Conservation (phyloP, 2,329 filamentous ascomycete genomes). For the Exophiala sp. region DNA sequence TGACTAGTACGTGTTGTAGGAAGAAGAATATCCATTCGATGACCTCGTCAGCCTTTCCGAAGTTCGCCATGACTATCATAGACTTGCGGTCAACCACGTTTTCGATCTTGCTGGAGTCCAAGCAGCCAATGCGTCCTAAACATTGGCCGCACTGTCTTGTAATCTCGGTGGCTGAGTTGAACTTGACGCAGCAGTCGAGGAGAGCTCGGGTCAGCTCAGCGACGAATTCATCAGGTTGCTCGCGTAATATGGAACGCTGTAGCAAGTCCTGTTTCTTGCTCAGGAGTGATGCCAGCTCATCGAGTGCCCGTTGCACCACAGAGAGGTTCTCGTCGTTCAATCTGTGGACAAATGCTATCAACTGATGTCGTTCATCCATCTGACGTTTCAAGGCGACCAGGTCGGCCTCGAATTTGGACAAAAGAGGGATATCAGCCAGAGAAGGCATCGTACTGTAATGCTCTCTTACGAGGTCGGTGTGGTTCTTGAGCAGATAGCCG, state of each 20-base stretch:
- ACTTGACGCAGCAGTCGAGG: constrained; percentile 80
- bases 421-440: constrained; percentile 61
- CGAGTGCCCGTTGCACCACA: constrained; percentile 77
- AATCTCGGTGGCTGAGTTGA: constrained; percentile 66
- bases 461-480: constrained; percentile 59
- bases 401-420: constrained; percentile 65
- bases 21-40: constrained; percentile 83
- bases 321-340: constrained; percentile 79
- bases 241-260: constrained; percentile 73
- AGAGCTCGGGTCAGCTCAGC: constrained; percentile 70
- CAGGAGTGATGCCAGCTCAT: constrained; percentile 72
- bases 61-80: constrained; percentile 86
- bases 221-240: constrained; percentile 76
- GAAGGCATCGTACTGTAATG: constrained; percentile 76
- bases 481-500: constrained; percentile 60
- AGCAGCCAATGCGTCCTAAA: constrained; percentile 81
- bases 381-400: constrained; percentile 63
- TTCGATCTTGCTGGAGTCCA: constrained; percentile 89
- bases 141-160: constrained; percentile 72
- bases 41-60: constrained; percentile 71
- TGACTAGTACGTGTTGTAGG: constrained; percentile 81
- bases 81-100: constrained; percentile 71
- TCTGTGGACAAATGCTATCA: constrained; percentile 69
- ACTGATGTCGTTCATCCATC: constrained; percentile 63
- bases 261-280: constrained; percentile 70